phyloP scores from a whole-genome alignment of 371 early-diverging fungal species.

The Mucor sp. region DNA sequence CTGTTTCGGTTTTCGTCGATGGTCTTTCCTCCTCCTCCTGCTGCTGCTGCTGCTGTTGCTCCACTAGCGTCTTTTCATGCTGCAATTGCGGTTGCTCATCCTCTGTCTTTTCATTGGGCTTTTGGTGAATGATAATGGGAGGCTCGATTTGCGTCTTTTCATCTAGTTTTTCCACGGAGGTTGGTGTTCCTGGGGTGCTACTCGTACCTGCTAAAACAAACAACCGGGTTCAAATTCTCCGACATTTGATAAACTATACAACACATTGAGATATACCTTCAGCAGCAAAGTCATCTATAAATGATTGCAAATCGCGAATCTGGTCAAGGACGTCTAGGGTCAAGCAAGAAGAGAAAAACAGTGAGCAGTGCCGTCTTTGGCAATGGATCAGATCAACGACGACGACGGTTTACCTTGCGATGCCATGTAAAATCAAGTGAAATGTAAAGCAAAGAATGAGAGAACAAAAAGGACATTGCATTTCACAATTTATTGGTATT shows the following conservation, averaged over 20 bases:
- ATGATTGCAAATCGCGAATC: conserved; percentile 36
- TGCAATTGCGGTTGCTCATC: neutral
- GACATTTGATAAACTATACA: neutral
- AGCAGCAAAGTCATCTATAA: conserved; percentile 33
- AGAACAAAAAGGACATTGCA: neutral
- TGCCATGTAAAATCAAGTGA: neutral
- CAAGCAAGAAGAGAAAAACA: neutral
- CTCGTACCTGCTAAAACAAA: neutral
- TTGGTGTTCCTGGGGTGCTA: neutral
- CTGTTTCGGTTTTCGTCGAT: neutral
- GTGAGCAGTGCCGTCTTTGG: neutral
- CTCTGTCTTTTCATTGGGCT: neutral
- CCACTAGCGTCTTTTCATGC: conserved; percentile 8
- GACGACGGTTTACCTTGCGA: conserved; percentile 13
- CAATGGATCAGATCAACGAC: neutral
- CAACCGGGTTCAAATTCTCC: conserved; percentile 6
- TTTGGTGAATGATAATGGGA: neutral
- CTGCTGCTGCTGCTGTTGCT: neutral
- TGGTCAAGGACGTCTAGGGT: conserved; percentile 27
- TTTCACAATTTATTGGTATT: neutral
- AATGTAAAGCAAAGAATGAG: neutral
- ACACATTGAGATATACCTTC: conserved; percentile 12
- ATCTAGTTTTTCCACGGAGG: neutral
- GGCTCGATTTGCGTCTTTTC: neutral
- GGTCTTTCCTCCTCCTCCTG: no score